Evolutionary conservation across 345 rosid genomes (phyloP), one percentile per base, ranked within the genome.

Genomic region (Pistacia atlantica): DNA sequence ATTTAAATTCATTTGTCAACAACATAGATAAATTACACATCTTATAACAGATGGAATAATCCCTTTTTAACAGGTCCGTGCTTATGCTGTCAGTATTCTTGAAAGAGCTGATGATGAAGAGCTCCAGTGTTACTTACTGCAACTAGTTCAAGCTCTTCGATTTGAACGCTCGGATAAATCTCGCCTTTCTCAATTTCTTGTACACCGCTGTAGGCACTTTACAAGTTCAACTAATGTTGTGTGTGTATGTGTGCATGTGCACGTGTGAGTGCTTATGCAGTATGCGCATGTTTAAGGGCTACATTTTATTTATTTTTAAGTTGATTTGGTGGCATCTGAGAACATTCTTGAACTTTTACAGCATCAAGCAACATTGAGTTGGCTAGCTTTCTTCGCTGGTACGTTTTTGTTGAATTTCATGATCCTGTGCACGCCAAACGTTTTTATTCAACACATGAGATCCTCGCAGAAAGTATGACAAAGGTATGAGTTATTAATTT

Each of bases 101-200:
- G 98, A 90, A 81, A 89, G 99, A 81, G 99, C 98, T 73, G 99
- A 92, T 82, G 99, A 96, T 83, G 99, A 92, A 80, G 99, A 96
- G 79, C 97, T 96, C 67, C 95, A 92, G 87, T 96, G 99, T 84
- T 96, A 96, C 87, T 86, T 96, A 81, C 97, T 96, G 84, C 98
- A 96, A 82, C 80, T 96, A 84, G 99, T 96, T 85, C 98, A 96
- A 86, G 99, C 99, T 80, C 98, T 96, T 79, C 91, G 95, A 71
- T 96, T 96, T 89, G 99, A 96, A 82, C 92, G 97, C 81, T 86
- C 97, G 48, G 98, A 96, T 82, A 91, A 91, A 89, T 96, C 99
- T 78, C 81, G 94, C 45, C 99, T 96, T 85, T 88, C 90, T 77
- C 99, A 92, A 48, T 96, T 93, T 80, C 97, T 96, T 68, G 95